Conservation (phyloP, 371 early-diverging fungal species). For the Mortierella sp. region DNA sequence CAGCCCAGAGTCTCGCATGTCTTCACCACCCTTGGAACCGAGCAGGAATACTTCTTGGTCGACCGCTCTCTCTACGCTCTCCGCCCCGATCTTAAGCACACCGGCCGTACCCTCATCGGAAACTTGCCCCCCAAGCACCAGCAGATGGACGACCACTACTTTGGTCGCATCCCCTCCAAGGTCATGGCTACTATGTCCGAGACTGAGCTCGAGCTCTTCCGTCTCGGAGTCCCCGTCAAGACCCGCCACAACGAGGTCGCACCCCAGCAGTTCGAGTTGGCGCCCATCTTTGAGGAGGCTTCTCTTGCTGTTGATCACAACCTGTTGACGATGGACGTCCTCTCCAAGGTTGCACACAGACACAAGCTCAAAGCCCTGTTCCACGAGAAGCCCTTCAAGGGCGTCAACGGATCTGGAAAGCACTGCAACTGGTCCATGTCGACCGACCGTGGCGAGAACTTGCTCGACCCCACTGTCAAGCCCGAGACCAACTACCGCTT, state of each 20-base stretch:
- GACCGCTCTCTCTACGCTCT: slow-evolving; percentile 92
- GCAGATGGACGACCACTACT: slow-evolving; percentile 99
- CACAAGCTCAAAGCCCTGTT: slow-evolving; percentile 96
- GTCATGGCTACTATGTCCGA: slow-evolving; percentile 93
- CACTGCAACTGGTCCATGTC: slow-evolving; percentile 99
- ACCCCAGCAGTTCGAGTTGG: slow-evolving; percentile 97
- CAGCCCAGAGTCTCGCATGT: slow-evolving; percentile 80
- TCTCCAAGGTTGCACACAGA: slow-evolving; percentile 96
- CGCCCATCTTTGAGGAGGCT: slow-evolving; percentile 97
- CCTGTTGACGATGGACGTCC: slow-evolving; percentile 95
- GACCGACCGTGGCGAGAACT: slow-evolving; percentile 94
- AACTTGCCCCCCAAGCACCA: slow-evolving; percentile 96
- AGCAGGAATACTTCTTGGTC: slow-evolving; percentile 98
- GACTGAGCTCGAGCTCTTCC: slow-evolving; percentile 91
- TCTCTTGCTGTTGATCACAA: slow-evolving; percentile 98
- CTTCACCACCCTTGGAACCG: slow-evolving; percentile 93
- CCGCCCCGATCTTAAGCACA: slow-evolving; percentile 96
- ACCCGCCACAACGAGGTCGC: slow-evolving; percentile 99
- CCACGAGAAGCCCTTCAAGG: slow-evolving; percentile 99
- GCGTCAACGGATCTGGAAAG: slow-evolving; percentile 62
- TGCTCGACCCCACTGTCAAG: slow-evolving; percentile 91
- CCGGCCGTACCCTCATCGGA: slow-evolving; percentile 94
- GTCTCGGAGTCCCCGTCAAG: slow-evolving; percentile 97
- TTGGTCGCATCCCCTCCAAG: slow-evolving; percentile 95
- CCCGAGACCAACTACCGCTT: slow-evolving; percentile 91